phyloP scores from a whole-genome alignment of 495 filamentous ascomycete species.

The Mytilinidion resinicola region DNA sequence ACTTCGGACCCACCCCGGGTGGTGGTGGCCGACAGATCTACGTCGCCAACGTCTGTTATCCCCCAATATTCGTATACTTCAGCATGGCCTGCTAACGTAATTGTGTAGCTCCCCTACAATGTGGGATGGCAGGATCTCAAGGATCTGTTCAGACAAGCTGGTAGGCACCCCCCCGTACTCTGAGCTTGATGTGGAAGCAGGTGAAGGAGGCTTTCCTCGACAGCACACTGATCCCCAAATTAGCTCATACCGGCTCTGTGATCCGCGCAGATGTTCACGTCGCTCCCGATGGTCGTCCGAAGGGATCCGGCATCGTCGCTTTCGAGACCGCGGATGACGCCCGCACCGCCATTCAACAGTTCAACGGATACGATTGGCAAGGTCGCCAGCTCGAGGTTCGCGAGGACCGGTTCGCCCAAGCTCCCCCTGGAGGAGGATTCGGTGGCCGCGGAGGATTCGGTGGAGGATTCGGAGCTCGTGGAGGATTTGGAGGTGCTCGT shows the following conservation, averaged over 20 bases:
- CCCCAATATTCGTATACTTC: neutral
- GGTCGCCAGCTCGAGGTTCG: slow-evolving; percentile 88
- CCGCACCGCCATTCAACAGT: slow-evolving; percentile 89
- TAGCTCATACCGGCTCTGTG: slow-evolving; percentile 65
- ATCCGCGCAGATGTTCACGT: slow-evolving; percentile 95
- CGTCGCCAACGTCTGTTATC: slow-evolving; percentile 87
- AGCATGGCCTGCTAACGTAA: slow-evolving; percentile 32
- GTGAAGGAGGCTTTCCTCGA: neutral
- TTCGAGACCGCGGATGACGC: slow-evolving; percentile 94
- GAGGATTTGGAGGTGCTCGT: slow-evolving; percentile 45
- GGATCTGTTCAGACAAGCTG: slow-evolving; percentile 96
- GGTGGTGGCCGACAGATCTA: slow-evolving; percentile 84
- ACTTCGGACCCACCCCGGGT: slow-evolving; percentile 40
- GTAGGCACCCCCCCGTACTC: slow-evolving; percentile 49
- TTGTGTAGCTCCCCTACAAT: slow-evolving; percentile 80
- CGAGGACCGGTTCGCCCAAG: slow-evolving; percentile 86
- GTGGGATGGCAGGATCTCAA: slow-evolving; percentile 99
- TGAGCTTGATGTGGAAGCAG: neutral
- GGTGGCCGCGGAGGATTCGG: slow-evolving; percentile 42
- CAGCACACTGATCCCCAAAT: slow-evolving; percentile 13
- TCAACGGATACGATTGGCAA: slow-evolving; percentile 99
- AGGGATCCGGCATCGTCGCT: slow-evolving; percentile 92
- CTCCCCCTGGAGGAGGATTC: slow-evolving; percentile 53
- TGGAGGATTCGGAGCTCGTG: slow-evolving; percentile 40
- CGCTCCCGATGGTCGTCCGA: slow-evolving; percentile 86